phyloP scores from a whole-genome alignment of 108 stramenopile genomes.

The Conticribra guillardii region DNA sequence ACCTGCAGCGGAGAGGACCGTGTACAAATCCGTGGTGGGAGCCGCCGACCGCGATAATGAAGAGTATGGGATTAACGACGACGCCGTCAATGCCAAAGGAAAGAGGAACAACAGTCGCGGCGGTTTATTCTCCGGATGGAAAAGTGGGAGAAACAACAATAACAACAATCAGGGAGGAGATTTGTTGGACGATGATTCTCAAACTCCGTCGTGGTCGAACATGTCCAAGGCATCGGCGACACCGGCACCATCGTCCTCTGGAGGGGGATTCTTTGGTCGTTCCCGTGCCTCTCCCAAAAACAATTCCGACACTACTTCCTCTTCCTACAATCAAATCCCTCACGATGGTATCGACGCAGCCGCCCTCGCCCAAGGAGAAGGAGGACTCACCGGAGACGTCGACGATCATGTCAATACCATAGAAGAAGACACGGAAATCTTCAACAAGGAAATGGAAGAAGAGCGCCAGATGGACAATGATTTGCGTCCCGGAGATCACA shows the following conservation, averaged over 20 bases:
- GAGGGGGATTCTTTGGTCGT: neutral
- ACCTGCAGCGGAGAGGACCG: neutral
- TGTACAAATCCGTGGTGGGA: no score
- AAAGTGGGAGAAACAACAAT: no score
- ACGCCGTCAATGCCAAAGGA: no score
- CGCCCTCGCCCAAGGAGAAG: conserved; percentile 16
- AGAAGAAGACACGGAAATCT: neutral
- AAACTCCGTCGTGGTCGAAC: no score
- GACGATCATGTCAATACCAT: conserved; percentile 8
- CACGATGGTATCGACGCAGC: conserved; percentile 28
- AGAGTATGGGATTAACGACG: no score
- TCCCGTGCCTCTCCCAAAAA: neutral
- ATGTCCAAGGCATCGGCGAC: neutral
- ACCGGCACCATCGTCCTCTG: neutral
- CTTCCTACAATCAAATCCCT: conserved; percentile 3
- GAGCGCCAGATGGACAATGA: conserved; percentile 37
- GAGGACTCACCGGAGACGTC: conserved; percentile 11
- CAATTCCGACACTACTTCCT: neutral
- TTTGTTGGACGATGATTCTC: no score
- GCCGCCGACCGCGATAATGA: no score
- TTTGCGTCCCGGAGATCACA: conserved; percentile 52
- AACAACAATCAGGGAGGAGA: no score
- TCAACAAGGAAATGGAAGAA: conserved; percentile 24
- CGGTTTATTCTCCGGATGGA: no score
- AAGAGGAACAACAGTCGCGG: no score